phyloP scores from a whole-genome alignment of 768 basidiomycete genomes.

The Lactarius trivialis region DNA sequence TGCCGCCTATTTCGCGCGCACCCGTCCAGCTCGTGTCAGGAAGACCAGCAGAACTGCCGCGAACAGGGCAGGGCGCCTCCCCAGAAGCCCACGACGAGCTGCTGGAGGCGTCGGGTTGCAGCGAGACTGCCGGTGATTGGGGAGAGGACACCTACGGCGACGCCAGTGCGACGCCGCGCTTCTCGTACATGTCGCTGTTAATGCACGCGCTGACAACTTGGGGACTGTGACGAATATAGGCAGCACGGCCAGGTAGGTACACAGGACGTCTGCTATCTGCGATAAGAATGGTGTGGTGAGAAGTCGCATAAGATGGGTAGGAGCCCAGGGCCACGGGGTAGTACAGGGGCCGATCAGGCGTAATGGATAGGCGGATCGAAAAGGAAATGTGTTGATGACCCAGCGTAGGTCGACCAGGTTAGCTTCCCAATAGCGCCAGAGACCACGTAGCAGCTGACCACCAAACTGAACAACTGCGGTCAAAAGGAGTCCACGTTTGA shows the following conservation, averaged over 20 bases:
- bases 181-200: no score
- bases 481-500: background rate
- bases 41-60: constrained; percentile 38
- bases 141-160: no score
- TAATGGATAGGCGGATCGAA: background rate
- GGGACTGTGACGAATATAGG: constrained; percentile 49
- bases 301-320: no score
- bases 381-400: background rate
- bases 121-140: no score
- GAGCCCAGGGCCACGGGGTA: no score
- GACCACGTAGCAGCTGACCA: constrained; percentile 15
- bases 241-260: constrained; percentile 54
- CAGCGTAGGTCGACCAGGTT: constrained; percentile 15
- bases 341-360: no score
- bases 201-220: no score
- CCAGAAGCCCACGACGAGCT: constrained; percentile 38
- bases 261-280: constrained; percentile 62
- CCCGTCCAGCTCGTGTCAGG: constrained; percentile 67
- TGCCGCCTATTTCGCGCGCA: constrained; percentile 38
- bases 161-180: no score
- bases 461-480: background rate
- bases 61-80: constrained; percentile 40
- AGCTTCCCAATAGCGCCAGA: constrained; percentile 12
- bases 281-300: background rate
- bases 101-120: constrained; percentile 60